phyloP scores from a whole-genome alignment of 108 stramenopile genomes.

The Pseudonitzschia multistriata region DNA sequence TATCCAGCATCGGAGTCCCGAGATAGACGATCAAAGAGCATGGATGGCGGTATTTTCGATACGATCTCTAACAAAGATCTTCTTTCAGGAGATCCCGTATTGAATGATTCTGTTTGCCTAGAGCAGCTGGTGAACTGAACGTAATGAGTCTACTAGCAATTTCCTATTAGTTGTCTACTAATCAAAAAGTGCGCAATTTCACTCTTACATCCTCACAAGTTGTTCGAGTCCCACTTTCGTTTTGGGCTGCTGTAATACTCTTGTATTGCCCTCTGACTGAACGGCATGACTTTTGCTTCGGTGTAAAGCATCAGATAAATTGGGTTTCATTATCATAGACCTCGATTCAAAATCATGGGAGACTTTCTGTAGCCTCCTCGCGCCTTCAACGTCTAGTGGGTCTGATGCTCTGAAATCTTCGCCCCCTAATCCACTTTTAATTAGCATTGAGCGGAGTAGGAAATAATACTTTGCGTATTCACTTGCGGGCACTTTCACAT shows the following conservation, averaged over 20 bases:
- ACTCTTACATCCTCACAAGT: slow-evolving; percentile 58
- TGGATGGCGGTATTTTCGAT: slow-evolving; percentile 18
- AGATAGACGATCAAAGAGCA: slow-evolving; percentile 29
- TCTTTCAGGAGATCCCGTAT: slow-evolving; percentile 26
- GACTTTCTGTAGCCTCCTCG: slow-evolving; percentile 44
- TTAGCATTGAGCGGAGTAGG: slow-evolving; percentile 83
- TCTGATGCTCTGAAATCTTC: slow-evolving; percentile 50
- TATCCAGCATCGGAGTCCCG: background rate
- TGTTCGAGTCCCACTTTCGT: slow-evolving; percentile 61
- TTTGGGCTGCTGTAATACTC: slow-evolving; percentile 13
- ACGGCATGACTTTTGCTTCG: slow-evolving; percentile 30
- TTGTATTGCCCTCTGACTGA: slow-evolving; percentile 1
- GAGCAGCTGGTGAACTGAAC: slow-evolving; percentile 34
- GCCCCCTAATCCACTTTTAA: slow-evolving; percentile 67
- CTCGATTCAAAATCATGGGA: slow-evolving; percentile 40
- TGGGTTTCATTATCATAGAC: slow-evolving; percentile 15
- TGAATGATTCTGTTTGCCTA: slow-evolving; percentile 43
- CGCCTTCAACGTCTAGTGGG: slow-evolving; percentile 76
- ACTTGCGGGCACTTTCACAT: slow-evolving; percentile 85
- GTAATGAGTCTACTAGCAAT: background rate
- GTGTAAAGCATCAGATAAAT: background rate
- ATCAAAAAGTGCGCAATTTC: no score
- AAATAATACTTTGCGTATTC: slow-evolving; percentile 99
- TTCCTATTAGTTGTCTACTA: no score
- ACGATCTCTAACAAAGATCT: background rate